Evolutionary conservation across 2,329 filamentous ascomycete species (phyloP), one percentile per base, ranked within the genome.

Genomic region (Reticulascus tulasneorum): DNA sequence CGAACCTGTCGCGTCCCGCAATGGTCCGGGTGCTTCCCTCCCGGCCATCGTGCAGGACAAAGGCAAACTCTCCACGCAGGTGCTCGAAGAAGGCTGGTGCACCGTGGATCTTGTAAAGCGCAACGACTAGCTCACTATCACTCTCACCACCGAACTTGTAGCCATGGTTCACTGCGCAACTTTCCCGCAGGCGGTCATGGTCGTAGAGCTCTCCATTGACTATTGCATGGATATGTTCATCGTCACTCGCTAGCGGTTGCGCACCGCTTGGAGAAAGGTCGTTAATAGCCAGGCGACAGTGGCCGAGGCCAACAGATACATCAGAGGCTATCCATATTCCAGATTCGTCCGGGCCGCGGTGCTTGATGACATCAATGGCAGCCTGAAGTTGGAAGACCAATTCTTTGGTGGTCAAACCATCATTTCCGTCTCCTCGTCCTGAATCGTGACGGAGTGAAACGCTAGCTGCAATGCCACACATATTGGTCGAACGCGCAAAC

Each of bases 191-290:
- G 9, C 53, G 47, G 31, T 75, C 68, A 38, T 68, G 60, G 46
- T 73, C 70, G 49, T 79, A 79, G n/a, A 79, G 60, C 50, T 79
- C 75, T 19, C 76, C 75, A 39, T 76, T 78, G 17, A 79, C 70
- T n/a, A 79, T 66, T 2, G 72, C 73, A 48, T 78, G 73, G 13
- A 79, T 35, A 23, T 38, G 25, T 21, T 18, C 26, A 18, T 62
- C 52, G 9, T 47, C 38, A 42, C 59, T 55, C 35, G 66, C 60
- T 29, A 71, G 52, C 3, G 73, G 73, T 44, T 76, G 73, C 5
- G 52, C 48, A 2, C 67, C 73, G n/a, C 53, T 52, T 0, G 62
- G 52, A 7, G 62, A 64, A 1, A 75, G 61, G 44, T 77, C 73
- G 43, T 72, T 71, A 49, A 76, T 75, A 12, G 69, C 61, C 9